Evolutionary conservation across 164 flowering plant genomes (phyloP).

Genomic region (Aristolochia contorta): DNA sequence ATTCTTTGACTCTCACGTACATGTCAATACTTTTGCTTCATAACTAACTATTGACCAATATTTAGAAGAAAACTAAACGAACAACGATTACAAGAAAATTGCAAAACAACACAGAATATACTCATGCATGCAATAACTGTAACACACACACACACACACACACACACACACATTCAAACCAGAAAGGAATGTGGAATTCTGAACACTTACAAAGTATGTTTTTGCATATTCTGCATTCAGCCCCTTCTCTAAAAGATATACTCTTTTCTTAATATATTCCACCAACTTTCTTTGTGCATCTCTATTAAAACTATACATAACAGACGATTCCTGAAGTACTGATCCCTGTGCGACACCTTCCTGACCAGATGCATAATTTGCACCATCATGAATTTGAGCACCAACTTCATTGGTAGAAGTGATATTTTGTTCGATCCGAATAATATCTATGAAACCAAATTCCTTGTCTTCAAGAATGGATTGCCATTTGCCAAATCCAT

Average conservation of each 20-base stretch:
- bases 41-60: no score
- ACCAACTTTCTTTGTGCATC: conserved; percentile 92
- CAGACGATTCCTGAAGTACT: conserved; percentile 40
- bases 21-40: no score
- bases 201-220: conserved; percentile 52
- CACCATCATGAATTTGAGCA: conserved; percentile 36
- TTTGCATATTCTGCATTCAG: conserved; percentile 70
- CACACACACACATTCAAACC: neutral
- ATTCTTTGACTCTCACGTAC: no score
- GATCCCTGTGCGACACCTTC: conserved; percentile 27
- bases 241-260: conserved; percentile 82
- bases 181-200: neutral
- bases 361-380: conserved; percentile 23
- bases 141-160: no score
- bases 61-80: no score
- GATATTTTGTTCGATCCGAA: conserved; percentile 82
- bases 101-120: no score
- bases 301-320: conserved; percentile 43
- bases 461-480: conserved; percentile 92
- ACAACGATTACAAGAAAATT: neutral
- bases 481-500: conserved; percentile 99
- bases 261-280: conserved; percentile 88
- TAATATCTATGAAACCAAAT: conserved; percentile 59
- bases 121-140: no score
- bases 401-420: conserved; percentile 44